Evolutionary conservation across 2,329 filamentous ascomycete genomes (phyloP), one percentile per base, ranked within the genome.

Genomic region (Myotisia sp.): DNA sequence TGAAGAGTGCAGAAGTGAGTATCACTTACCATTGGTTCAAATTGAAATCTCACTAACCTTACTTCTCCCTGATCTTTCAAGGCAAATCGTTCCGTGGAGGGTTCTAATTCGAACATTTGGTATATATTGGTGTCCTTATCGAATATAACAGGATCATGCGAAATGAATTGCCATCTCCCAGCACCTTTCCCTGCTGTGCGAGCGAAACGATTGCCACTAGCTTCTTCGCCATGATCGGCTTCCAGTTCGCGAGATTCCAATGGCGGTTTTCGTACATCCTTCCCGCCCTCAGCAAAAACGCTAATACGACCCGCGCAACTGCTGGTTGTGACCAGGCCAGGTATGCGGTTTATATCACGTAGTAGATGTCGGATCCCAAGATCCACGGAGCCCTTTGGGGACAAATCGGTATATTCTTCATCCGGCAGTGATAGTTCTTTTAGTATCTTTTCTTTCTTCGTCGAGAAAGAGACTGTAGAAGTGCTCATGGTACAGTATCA

Each of bases 221-320:
- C 23, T 34, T 34, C 26, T 13, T 13, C 18, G 2, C 9, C 8
- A n/a, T 7, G 10, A 12, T 10, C 12, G 23, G 13, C 43, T 57
- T 14, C 30, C n/a, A 21, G 7, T 21, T n/a, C 16, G 16, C 19
- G 32, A 35, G 6, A n/a, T 20, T 35, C 29, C 27, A 23, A 27
- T 12, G n/a, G 26, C 19, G 26, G 36, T 26, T 32, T 29, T 19
- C 34, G 17, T n/a, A n/a, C n/a, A 28, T 27, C 33, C 43, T 60
- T 47, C 73, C 79, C 28, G 62, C 63, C 86, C 59, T 94, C 87
- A 1, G 92, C 63, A 50, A 92, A 95, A 3, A 94, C 80, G 43
- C 80, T 86, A 29, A 92, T 71, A 34, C 87, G 68, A 1, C 87
- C 87, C 2, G 84, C 81, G 54, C 87, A 95, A 56, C 85, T 93